phyloP scores from a whole-genome alignment of 2,329 filamentous ascomycete genomes.

The Colletotrichum sublineola region DNA sequence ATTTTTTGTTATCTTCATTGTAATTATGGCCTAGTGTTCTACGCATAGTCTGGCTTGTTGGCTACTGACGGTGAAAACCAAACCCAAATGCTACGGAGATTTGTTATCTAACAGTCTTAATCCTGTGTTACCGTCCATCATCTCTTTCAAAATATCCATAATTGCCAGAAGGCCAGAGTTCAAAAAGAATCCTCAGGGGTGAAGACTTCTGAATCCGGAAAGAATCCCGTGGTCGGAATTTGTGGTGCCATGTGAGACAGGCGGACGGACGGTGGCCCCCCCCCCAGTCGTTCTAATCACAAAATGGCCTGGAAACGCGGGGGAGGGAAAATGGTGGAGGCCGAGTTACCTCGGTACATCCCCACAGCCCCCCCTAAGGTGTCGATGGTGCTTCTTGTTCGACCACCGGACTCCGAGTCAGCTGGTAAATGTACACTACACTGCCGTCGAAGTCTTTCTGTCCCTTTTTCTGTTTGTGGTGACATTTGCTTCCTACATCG shows the following conservation, averaged over 20 bases:
- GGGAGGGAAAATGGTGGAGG: conserved; percentile 32
- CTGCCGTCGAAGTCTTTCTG: conserved; percentile 28
- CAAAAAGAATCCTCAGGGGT: background rate
- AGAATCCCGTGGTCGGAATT: conserved; percentile 37
- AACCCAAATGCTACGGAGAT: background rate
- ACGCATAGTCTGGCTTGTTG: background rate
- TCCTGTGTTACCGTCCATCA: background rate
- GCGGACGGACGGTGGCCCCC: background rate
- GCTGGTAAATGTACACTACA: conserved; percentile 6
- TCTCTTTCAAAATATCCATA: conserved; percentile 20
- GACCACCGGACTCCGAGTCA: conserved; percentile 37
- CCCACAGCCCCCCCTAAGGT: conserved; percentile 1
- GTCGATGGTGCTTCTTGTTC: conserved; percentile 6
- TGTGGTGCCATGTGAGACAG: conserved; percentile 22
- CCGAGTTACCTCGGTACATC: conserved; percentile 40
- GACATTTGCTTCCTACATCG: conserved; percentile 15
- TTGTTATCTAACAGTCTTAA: conserved; percentile 7
- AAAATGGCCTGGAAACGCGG: conserved; percentile 37
- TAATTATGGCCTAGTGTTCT: no score
- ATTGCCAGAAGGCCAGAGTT: background rate
- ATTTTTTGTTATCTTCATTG: no score
- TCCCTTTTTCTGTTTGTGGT: background rate
- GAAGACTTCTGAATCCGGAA: conserved; percentile 16
- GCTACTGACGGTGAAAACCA: background rate
- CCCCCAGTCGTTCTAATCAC: conserved; percentile 30